Evolutionary conservation across 2,329 filamentous ascomycete genomes (phyloP).

Genomic region (Coniochaeta sp.): DNA sequence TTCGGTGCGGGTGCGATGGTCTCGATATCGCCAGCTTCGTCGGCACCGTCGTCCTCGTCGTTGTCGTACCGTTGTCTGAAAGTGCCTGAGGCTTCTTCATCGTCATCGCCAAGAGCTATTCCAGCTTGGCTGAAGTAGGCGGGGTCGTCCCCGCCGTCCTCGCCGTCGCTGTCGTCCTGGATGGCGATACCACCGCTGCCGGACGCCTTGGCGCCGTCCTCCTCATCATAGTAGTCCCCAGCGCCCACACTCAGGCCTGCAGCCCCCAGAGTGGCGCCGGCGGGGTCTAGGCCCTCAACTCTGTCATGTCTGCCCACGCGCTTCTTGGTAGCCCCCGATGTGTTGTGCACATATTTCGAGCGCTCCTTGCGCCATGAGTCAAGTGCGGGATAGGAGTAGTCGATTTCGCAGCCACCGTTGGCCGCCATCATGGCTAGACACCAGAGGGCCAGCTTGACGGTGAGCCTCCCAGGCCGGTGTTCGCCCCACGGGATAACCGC

Average conservation of each 20-base stretch:
- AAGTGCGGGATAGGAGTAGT: background rate
- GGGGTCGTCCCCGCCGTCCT: no score
- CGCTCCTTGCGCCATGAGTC: background rate
- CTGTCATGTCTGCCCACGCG: background rate
- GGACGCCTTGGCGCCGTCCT: no score
- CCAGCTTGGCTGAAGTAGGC: no score
- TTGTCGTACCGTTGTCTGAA: background rate
- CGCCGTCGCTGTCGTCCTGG: no score
- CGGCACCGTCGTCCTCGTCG: background rate
- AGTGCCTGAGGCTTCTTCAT: background rate
- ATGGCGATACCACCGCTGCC: no score
- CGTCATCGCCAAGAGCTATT: no score
- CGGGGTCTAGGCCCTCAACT: no score
- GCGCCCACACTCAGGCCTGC: no score
- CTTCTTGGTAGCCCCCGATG: background rate
- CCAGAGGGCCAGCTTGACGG: background rate
- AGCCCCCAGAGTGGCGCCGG: no score
- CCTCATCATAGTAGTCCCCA: no score
- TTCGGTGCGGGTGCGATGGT: no score
- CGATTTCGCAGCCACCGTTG: background rate
- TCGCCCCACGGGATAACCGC: background rate
- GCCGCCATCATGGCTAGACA: background rate
- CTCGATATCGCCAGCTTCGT: no score
- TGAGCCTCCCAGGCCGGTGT: background rate
- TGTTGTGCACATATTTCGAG: background rate